Percentiles rank a stretch among this genome's conserved stretches.
phyloP scores from a whole-genome alignment of 202 grass and related monocot genomes.

The Panicum hallii region DNA sequence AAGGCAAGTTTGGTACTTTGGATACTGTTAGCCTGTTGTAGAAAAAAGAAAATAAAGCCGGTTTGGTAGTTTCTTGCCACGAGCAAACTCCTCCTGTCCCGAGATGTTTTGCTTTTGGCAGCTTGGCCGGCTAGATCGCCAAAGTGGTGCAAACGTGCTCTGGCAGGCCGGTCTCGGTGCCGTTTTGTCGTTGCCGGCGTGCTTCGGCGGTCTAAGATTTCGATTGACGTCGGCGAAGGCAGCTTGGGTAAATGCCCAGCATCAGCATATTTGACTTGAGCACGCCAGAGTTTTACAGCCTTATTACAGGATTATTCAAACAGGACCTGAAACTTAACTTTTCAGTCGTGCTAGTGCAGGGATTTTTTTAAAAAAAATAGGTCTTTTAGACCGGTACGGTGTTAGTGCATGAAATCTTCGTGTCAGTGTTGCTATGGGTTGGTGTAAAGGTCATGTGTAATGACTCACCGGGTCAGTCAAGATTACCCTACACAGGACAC shows the following conservation, averaged over 20 bases:
- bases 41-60: neutral
- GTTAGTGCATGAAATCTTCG: neutral
- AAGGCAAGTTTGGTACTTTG: neutral
- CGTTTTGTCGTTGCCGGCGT: slow-evolving; percentile 8
- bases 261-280: neutral
- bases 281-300: neutral
- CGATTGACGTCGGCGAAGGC: neutral
- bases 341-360: neutral
- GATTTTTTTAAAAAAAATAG: neutral
- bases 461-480: neutral
- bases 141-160: slow-evolving; percentile 18
- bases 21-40: neutral
- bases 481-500: slow-evolving; percentile 1
- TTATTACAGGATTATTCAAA: neutral
- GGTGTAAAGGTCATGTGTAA: neutral
- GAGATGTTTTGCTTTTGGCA: neutral
- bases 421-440: neutral
- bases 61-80: neutral
- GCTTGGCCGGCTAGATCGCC: slow-evolving; percentile 17
- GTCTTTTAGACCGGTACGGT: neutral
- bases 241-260: neutral
- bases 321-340: neutral
- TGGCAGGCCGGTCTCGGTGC: neutral
- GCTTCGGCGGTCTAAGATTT: neutral
- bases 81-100: neutral